These are phyloP conservation scores for Phaeosphaeria sp. DNA, from an alignment of 2,329 filamentous ascomycete species.

Conservation along the genomic window DNA sequence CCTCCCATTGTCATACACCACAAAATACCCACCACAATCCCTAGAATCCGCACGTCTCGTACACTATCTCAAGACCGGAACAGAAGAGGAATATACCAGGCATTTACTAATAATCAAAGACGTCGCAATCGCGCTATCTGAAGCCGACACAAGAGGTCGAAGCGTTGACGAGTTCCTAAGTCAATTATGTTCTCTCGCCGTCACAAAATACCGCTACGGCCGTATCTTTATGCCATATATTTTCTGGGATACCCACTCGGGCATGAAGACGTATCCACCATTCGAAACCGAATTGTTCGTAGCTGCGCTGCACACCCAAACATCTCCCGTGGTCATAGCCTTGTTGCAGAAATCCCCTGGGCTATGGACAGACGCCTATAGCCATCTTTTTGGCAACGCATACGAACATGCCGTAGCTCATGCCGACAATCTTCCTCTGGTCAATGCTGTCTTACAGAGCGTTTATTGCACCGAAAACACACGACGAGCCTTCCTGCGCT, in stretches of 20 bases:
- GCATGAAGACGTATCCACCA: background rate
- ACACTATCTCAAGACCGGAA: background rate
- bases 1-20: background rate
- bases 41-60: background rate
- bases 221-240: background rate
- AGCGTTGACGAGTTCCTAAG: background rate
- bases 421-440: background rate
- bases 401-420: background rate
- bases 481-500: background rate
- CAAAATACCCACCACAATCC: background rate
- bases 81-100: background rate
- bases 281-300: background rate
- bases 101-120: background rate
- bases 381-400: background rate
- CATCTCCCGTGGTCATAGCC: background rate
- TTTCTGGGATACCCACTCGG: background rate
- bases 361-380: background rate
- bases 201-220: background rate
- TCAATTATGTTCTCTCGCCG: background rate
- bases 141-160: background rate
- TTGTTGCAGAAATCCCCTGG: background rate
- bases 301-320: background rate
- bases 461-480: background rate
- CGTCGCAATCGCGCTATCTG: background rate
- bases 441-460: background rate